phyloP scores from a whole-genome alignment of 495 filamentous ascomycete species.

The Hypoxylon perforatum region DNA sequence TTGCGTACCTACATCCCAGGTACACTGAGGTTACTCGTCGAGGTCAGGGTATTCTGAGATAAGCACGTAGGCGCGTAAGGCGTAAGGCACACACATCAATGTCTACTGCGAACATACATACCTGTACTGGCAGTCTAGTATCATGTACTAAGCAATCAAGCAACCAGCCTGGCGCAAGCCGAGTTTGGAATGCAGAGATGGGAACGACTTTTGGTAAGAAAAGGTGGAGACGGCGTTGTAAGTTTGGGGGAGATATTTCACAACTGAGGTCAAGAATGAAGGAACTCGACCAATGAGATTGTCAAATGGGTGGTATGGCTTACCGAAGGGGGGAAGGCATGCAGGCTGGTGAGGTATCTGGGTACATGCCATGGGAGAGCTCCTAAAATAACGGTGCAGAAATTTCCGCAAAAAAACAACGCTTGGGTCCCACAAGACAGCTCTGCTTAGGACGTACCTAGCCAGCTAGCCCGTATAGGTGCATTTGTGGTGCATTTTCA shows the following conservation, averaged over 20 bases:
- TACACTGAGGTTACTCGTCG: no score
- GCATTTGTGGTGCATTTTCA: not conserved
- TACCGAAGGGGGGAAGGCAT: constrained; percentile 44
- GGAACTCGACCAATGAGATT: constrained; percentile 20
- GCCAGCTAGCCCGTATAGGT: constrained; percentile 9
- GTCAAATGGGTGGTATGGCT: constrained; percentile 23
- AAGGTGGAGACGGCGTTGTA: not conserved
- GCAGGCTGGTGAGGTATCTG: constrained; percentile 10
- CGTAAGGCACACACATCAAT: not conserved
- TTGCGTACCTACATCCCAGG: no score
- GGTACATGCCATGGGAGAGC: not conserved
- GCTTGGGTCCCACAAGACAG: no score
- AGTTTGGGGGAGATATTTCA: constrained; percentile 31
- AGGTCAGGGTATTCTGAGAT: no score
- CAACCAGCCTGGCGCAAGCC: constrained; percentile 26
- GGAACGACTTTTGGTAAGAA: constrained; percentile 8
- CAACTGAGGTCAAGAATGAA: constrained; percentile 30
- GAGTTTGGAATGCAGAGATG: constrained; percentile 25
- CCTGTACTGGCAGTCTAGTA: constrained; percentile 4
- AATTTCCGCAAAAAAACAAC: constrained; percentile 36
- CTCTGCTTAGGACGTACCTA: constrained; percentile 20
- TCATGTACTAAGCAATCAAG: constrained; percentile 15
- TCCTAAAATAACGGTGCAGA: constrained; percentile 47
- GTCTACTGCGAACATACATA: no score
- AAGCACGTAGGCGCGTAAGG: not conserved